Evolutionary conservation across 1,139 yeast species (phyloP).

Genomic region (Sugiyamaella pinicola): DNA sequence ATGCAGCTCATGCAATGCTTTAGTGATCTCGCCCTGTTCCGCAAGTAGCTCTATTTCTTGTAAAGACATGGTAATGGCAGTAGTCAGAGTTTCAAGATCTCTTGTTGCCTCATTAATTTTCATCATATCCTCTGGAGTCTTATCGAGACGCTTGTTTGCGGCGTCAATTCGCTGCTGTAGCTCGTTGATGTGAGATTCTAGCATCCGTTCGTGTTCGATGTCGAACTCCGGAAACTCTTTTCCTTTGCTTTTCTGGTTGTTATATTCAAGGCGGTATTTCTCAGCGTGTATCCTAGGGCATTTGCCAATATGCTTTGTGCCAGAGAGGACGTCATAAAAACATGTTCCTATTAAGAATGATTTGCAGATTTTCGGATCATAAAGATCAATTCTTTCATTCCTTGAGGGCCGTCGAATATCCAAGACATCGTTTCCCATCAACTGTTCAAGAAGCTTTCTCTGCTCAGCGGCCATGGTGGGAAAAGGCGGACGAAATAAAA

Average conservation of each 20-base stretch:
- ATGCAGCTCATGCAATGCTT: constrained; percentile 52
- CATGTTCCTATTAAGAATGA: constrained; percentile 84
- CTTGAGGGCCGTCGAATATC: constrained; percentile 36
- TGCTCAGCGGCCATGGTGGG: constrained; percentile 64
- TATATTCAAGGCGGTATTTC: constrained; percentile 73
- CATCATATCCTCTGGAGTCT: constrained; percentile 74
- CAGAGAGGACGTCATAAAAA: constrained; percentile 80
- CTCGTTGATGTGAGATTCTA: constrained; percentile 61
- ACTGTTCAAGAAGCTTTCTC: constrained; percentile 71
- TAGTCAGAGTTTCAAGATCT: constrained; percentile 68
- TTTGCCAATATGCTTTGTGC: constrained; percentile 80
- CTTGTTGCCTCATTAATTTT: constrained; percentile 63
- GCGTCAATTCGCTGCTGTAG: constrained; percentile 66
- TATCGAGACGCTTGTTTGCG: constrained; percentile 70
- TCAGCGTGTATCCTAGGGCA: constrained; percentile 81
- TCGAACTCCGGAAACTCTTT: constrained; percentile 69
- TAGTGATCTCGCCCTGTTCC: constrained; percentile 53
- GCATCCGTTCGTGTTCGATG: constrained; percentile 59
- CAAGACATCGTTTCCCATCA: constrained; percentile 67
- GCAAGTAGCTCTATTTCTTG: constrained; percentile 68
- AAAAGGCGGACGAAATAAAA: too few species aligned
- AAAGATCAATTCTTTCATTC: constrained; percentile 45
- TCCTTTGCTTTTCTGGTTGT: constrained; percentile 56
- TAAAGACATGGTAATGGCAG: constrained; percentile 64
- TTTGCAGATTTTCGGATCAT: constrained; percentile 73